A percentile compares a stretch with the other conserved stretches of the same genome.
phyloP scores from a whole-genome alignment of 2,329 filamentous ascomycete genomes.

The Colletotrichum aenigma region DNA sequence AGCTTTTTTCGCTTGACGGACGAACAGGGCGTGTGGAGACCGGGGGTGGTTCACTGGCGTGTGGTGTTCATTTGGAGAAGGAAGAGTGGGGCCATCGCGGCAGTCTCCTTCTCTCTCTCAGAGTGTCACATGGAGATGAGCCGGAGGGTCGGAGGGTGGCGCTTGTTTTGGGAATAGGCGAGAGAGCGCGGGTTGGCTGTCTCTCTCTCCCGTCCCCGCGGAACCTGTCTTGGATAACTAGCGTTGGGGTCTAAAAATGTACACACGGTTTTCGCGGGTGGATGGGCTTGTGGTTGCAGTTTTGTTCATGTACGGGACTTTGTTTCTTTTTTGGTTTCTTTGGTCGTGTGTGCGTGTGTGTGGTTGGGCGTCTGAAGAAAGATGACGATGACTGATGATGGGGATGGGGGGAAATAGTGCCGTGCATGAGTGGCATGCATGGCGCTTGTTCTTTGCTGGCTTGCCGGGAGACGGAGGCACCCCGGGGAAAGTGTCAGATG shows the following conservation, averaged over 20 bases:
- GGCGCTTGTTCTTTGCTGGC: background rate
- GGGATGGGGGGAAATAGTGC: background rate
- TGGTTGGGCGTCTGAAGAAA: background rate
- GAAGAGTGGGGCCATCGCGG: background rate
- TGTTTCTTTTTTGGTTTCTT: background rate
- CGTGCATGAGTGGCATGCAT: background rate
- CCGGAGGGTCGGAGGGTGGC: background rate
- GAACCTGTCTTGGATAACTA: background rate
- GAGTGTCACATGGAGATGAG: background rate
- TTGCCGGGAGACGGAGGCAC: background rate
- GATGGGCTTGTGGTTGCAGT: background rate
- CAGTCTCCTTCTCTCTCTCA: background rate
- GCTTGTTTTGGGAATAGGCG: background rate
- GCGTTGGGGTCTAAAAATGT: conserved; percentile 18
- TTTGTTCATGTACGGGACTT: background rate
- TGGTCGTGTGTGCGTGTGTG: background rate
- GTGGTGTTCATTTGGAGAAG: background rate
- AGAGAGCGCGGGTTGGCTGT: background rate
- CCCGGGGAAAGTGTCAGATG: background rate
- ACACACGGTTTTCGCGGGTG: background rate
- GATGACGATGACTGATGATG: background rate
- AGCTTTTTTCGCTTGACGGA: background rate
- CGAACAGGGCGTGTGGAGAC: background rate
- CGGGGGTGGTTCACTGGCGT: background rate
- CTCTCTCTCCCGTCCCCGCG: background rate